Evolutionary conservation across 805 yeast genomes (phyloP).

Genomic region (Sugiyamaella boreocaroliniensis): DNA sequence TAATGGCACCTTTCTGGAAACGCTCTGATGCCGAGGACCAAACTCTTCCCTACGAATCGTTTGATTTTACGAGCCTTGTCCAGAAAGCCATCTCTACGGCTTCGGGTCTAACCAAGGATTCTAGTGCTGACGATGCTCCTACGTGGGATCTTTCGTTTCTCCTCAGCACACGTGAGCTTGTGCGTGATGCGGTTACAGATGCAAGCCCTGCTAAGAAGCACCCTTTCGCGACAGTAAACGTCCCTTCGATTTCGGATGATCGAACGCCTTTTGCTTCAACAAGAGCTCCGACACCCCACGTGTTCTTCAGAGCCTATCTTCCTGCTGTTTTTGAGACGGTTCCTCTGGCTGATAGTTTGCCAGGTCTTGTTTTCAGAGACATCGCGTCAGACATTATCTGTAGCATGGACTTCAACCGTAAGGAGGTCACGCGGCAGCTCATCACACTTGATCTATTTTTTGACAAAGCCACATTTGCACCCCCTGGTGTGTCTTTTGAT

Average conservation of each 20-base stretch:
- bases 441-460: conserved; percentile 68
- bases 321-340: conserved; percentile 55
- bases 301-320: conserved; percentile 52
- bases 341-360: conserved; percentile 46
- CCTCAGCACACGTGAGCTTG: background rate
- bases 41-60: conserved; percentile 24
- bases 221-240: conserved; percentile 30
- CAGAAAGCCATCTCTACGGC: background rate
- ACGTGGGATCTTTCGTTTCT: background rate
- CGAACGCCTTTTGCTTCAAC: conserved; percentile 1
- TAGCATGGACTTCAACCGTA: conserved; percentile 81
- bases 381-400: conserved; percentile 66
- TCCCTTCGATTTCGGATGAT: conserved; percentile 20
- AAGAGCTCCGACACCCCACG: conserved; percentile 37
- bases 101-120: background rate
- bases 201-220: conserved; percentile 12
- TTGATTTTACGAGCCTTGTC: conserved; percentile 25
- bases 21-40: background rate
- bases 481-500: conserved; percentile 73
- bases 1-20: conserved; percentile 1
- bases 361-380: conserved; percentile 65
- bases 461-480: conserved; percentile 55
- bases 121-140: background rate
- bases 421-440: conserved; percentile 78
- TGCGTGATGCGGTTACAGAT: background rate